phyloP scores from a whole-genome alignment of 106 monocot species.

The Ottelia alismoides region DNA sequence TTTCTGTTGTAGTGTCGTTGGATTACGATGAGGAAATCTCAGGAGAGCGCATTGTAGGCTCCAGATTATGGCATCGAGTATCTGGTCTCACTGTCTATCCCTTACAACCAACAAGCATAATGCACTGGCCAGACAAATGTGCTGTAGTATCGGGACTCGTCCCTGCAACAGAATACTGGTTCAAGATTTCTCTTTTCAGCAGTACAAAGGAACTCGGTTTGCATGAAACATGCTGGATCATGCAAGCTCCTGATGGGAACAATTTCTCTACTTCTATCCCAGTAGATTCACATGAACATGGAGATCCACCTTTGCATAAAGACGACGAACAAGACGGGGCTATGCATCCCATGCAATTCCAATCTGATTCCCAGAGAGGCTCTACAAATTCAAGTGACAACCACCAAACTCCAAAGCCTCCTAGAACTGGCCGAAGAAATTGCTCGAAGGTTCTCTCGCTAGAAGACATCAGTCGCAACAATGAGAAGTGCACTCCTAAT shows the following conservation, averaged over 20 bases:
- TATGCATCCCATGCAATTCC: slow-evolving; percentile 10
- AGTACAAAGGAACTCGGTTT: slow-evolving; percentile 19
- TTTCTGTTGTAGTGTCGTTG: slow-evolving; percentile 24
- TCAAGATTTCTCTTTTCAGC: slow-evolving; percentile 25
- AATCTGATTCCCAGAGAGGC: slow-evolving; percentile 51
- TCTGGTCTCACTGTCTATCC: slow-evolving; percentile 20
- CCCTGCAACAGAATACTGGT: slow-evolving; percentile 29
- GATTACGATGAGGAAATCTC: slow-evolving; percentile 5
- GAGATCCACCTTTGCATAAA: slow-evolving; percentile 1
- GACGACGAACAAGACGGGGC: slow-evolving; percentile 15
- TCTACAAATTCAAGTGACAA: slow-evolving; percentile 64
- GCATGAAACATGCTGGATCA: slow-evolving; percentile 38
- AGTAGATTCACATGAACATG: slow-evolving; percentile 3
- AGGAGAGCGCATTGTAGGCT: slow-evolving; percentile 16
- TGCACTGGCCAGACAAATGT: slow-evolving; percentile 14
- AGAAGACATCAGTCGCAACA: slow-evolving; percentile 27
- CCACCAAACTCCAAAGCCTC: slow-evolving; percentile 5
- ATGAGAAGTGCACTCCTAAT: slow-evolving; percentile 14
- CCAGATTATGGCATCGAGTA: slow-evolving; percentile 34
- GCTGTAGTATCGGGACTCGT: slow-evolving; percentile 19
- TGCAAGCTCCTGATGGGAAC: slow-evolving; percentile 19
- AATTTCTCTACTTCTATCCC: slow-evolving; percentile 22
- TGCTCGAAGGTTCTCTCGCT: slow-evolving; percentile 3
- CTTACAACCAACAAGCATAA: slow-evolving; percentile 13
- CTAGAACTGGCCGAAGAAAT: slow-evolving; percentile 9